These are phyloP conservation scores for Fusarium sp. DNA, from an alignment of 2,329 filamentous ascomycete genomes.

Conservation along the genomic window DNA sequence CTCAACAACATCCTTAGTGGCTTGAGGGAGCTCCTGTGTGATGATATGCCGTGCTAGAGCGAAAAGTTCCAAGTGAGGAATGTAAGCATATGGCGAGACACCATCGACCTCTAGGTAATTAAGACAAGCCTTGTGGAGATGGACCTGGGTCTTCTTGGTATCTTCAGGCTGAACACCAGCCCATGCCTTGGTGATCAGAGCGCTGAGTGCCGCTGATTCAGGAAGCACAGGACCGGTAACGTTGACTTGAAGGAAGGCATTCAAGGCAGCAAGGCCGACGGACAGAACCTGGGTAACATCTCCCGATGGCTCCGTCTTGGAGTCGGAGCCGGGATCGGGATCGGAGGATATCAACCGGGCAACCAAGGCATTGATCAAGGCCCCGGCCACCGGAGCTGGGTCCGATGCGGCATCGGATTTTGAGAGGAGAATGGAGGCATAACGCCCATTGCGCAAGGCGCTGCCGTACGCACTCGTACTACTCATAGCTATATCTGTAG, in stretches of 20 bases:
- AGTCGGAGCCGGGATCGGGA: constrained; percentile 18
- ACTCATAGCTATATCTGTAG: constrained; percentile 15
- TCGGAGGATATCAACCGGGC: constrained; percentile 20
- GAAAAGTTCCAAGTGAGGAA: constrained; percentile 86
- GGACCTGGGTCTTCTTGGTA: constrained; percentile 48
- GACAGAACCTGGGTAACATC: constrained; percentile 41
- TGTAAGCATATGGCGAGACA: constrained; percentile 85
- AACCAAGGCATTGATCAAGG: constrained; percentile 41
- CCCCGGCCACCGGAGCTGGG: constrained; percentile 41
- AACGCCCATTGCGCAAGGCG: constrained; percentile 45
- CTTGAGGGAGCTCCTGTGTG: constrained; percentile 45
- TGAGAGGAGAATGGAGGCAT: constrained; percentile 45
- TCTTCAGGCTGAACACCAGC: constrained; percentile 24
- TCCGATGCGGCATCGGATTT: constrained; percentile 39
- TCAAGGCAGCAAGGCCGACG: constrained; percentile 62
- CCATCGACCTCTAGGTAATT: constrained; percentile 82
- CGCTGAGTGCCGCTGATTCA: constrained; percentile 49
- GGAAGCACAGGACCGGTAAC: constrained; percentile 87
- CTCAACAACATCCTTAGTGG: constrained; percentile 44
- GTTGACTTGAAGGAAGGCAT: constrained; percentile 87
- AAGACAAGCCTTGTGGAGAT: constrained; percentile 71
- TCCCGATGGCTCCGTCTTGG: constrained; percentile 6
- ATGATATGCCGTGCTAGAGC: constrained; percentile 74
- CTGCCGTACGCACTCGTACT: constrained; percentile 26
- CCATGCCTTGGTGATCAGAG: constrained; percentile 59